Base-by-base conservation (phyloP, 148 eudicot species). In the Nepenthes mirabilis region DNA sequence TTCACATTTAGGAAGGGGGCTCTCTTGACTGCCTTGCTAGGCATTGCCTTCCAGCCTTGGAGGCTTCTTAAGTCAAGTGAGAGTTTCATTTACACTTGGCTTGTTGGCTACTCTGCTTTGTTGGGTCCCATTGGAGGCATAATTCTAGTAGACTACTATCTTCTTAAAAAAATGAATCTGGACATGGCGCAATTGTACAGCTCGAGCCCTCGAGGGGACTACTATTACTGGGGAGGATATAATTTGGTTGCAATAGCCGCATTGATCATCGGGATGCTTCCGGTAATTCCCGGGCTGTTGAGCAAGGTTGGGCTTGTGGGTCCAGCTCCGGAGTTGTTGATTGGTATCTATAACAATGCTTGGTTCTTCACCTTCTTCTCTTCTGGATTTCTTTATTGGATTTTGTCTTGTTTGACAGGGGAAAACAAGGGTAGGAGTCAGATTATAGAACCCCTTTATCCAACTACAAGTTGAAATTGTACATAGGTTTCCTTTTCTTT, bases 41-140 rank as follows among this genome's bases (percentile, higher is more conserved):
- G 95, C 40, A 83, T 93, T 35, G 87, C 76, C 2, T 93, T 80
- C 60, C 97, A 89, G 66, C 99, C 99, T 7, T 93, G 99, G 99
- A 77, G 97, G 70, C 80, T 93, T 10, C 85, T 93, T 1, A 57
- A 81, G 61, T 88, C 99, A 43, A 89, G 97, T 66, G 95, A 93
- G 68, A 93, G 90, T 74, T 93, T 93, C 62, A 95, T 93, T 33
- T 86, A 93, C 75, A 93, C 97, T 3, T 93, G 99, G 99, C 84
- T 93, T 9, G 89, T 93, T 0, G 99, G 99, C 1, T 89, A 93
- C 59, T 79, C 99, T 2, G 99, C 99, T 34, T 66, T 93, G 10
- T 40, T 93, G 70, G 99, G 99, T 6, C 99, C 99, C 12, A 93
- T 89, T 35, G 91, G 87, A 36, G 97, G 95, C 5, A 74, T 93